Percentiles rank a stretch among this genome's conserved stretches.
These are phyloP conservation scores for Calonectria henricotiae DNA, from an alignment of 2,329 filamentous ascomycete genomes.

Conservation along the genomic window DNA sequence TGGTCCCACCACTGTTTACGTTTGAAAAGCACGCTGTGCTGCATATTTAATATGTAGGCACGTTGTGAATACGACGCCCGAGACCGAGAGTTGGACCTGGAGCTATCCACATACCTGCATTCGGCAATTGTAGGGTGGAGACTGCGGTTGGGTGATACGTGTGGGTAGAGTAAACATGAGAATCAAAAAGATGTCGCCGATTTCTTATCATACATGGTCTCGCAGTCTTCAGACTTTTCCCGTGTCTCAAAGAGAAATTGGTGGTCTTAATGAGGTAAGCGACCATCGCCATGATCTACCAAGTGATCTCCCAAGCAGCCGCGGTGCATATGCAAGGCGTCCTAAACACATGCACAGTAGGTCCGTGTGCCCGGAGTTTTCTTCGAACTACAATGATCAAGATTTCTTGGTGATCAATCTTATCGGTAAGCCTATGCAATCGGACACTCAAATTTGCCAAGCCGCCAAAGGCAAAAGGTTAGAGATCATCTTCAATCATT, in stretches of 20 bases:
- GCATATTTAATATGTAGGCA: too few relatives aligned
- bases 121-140: slow-evolving; percentile 6
- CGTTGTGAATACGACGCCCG: too few relatives aligned
- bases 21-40: too few relatives aligned
- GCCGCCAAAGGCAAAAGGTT: neutral
- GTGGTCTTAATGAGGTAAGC: neutral
- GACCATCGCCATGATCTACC: neutral
- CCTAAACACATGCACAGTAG: neutral
- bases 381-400: neutral
- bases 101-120: neutral
- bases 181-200: neutral
- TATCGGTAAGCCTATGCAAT: neutral
- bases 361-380: neutral
- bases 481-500: neutral
- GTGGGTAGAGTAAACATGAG: neutral
- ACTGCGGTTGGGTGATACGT: neutral
- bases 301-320: neutral
- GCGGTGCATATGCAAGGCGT: neutral
- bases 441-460: slow-evolving; percentile 1
- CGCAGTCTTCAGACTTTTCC: neutral
- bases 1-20: too few relatives aligned
- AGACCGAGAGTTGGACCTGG: too few relatives aligned
- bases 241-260: neutral
- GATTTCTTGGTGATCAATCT: neutral
- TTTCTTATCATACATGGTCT: neutral